phyloP scores from a whole-genome alignment of 1,284 basidiomycete species.

The Blastosporella zonata region DNA sequence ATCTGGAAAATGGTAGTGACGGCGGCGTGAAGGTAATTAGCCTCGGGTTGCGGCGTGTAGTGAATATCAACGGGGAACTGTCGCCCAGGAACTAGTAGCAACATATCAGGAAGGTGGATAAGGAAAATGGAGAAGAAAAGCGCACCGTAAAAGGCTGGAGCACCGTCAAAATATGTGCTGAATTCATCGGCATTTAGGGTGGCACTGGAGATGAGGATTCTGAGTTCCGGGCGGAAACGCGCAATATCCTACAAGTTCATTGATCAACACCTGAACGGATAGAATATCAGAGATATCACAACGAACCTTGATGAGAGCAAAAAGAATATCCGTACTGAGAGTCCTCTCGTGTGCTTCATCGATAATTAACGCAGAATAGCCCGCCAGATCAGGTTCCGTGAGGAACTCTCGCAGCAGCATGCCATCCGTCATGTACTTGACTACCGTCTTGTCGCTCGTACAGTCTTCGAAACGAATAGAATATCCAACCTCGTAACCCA shows the following conservation, averaged over 20 bases:
- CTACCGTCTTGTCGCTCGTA: conserved; percentile 95
- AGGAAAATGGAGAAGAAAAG: conserved; percentile 6
- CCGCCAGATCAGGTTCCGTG: conserved; percentile 91
- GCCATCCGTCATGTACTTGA: conserved; percentile 99
- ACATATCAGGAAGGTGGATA: conserved; percentile 3
- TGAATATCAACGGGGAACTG: conserved; percentile 98
- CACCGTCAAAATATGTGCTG: conserved; percentile 92
- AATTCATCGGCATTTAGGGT: conserved; percentile 97
- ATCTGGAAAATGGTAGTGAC: conserved; percentile 99
- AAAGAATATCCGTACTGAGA: conserved; percentile 93
- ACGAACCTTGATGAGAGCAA: conserved; percentile 93
- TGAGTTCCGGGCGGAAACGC: conserved; percentile 91
- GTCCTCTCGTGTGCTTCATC: conserved; percentile 98
- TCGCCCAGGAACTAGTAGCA: conserved; percentile 81
- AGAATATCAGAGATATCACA: conserved; percentile 19
- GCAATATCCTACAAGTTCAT: conserved; percentile 77
- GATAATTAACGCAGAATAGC: conserved; percentile 91
- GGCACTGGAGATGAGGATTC: conserved; percentile 92
- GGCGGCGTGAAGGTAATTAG: conserved; percentile 97
- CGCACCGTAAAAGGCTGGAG: conserved; percentile 89
- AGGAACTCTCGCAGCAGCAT: conserved; percentile 97
- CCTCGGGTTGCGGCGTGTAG: conserved; percentile 96
- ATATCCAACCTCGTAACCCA: conserved; percentile 98
- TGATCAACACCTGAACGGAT: conserved; percentile 24
- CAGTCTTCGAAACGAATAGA: conserved; percentile 99